Conservation (phyloP, 768 basidiomycete genomes). For the Mycena vulgaris region DNA sequence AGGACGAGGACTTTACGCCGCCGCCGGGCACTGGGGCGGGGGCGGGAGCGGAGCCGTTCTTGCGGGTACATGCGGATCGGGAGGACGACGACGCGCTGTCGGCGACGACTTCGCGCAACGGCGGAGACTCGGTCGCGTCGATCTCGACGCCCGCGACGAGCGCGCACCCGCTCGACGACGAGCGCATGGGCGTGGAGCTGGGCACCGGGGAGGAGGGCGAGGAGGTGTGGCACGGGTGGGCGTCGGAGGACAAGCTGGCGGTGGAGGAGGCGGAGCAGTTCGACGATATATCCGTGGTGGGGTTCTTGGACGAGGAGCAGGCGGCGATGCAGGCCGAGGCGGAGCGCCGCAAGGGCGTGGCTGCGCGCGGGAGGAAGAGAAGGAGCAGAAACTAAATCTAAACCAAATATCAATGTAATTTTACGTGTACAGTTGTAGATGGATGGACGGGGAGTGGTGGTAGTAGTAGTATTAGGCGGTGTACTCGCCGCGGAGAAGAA, state of each 20-base stretch:
- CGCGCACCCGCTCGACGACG: slow-evolving; percentile 51
- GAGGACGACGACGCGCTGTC: slow-evolving; percentile 44
- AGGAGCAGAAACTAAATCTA: slow-evolving; percentile 28
- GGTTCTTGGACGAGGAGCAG: slow-evolving; percentile 60
- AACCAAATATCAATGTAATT: slow-evolving; percentile 5
- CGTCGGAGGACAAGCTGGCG: slow-evolving; percentile 58
- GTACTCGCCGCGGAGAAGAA: no score
- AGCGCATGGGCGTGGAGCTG: neutral
- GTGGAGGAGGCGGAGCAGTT: slow-evolving; percentile 69
- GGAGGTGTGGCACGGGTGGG: slow-evolving; percentile 62
- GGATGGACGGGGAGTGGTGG: neutral
- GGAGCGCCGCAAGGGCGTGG: slow-evolving; percentile 18
- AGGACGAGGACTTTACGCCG: slow-evolving; percentile 72
- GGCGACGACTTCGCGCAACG: slow-evolving; percentile 45
- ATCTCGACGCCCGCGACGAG: slow-evolving; percentile 60
- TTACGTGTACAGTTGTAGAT: neutral
- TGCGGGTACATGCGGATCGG: slow-evolving; percentile 33
- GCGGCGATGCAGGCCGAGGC: slow-evolving; percentile 30
- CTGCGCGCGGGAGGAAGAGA: slow-evolving; percentile 26
- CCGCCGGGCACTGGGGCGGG: neutral
- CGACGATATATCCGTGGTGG: slow-evolving; percentile 62
- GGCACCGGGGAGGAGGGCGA: slow-evolving; percentile 46
- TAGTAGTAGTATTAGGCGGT: no score
- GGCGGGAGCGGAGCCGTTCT: slow-evolving; percentile 37
- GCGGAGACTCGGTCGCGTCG: slow-evolving; percentile 50